These are phyloP conservation scores for Calendula officinalis DNA, from an alignment of 129 eudicot genomes.

Conservation along the genomic window DNA sequence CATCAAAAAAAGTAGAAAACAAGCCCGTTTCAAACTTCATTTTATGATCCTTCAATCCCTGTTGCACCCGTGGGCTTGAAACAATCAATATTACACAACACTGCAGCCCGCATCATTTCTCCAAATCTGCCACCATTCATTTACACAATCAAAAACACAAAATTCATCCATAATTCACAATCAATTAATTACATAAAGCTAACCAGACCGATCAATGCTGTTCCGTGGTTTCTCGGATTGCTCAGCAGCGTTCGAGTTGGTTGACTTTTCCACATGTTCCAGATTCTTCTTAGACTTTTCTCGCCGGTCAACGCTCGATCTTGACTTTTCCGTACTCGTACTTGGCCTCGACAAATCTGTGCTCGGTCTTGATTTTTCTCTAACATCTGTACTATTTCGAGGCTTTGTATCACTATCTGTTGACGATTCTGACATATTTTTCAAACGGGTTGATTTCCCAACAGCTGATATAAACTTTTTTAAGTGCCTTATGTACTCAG, in stretches of 20 bases:
- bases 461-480: slow-evolving; percentile 81
- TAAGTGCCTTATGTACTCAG: slow-evolving; percentile 81
- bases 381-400: slow-evolving; percentile 53
- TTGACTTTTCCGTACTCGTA: slow-evolving; percentile 51
- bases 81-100: slow-evolving; percentile 86
- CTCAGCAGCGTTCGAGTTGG: slow-evolving; percentile 37
- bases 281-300: slow-evolving; percentile 58
- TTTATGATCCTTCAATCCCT: slow-evolving; percentile 49
- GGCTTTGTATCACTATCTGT: slow-evolving; percentile 46
- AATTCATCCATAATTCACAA: background rate
- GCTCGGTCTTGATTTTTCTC: slow-evolving; percentile 62
- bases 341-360: slow-evolving; percentile 49
- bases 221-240: slow-evolving; percentile 88
- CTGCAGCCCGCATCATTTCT: slow-evolving; percentile 86
- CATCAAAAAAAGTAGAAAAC: too few species aligned
- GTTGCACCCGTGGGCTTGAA: slow-evolving; percentile 77
- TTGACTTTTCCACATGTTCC: slow-evolving; percentile 52
- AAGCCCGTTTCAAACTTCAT: too few species aligned
- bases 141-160: slow-evolving; percentile 34
- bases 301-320: slow-evolving; percentile 64
- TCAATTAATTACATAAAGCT: slow-evolving; percentile 28
- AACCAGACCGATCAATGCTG: slow-evolving; percentile 94
- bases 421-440: slow-evolving; percentile 33
- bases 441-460: slow-evolving; percentile 53
- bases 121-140: slow-evolving; percentile 76